Evolutionary conservation across 306 rosid genomes (phyloP).

Genomic region (Rosa rugosa): DNA sequence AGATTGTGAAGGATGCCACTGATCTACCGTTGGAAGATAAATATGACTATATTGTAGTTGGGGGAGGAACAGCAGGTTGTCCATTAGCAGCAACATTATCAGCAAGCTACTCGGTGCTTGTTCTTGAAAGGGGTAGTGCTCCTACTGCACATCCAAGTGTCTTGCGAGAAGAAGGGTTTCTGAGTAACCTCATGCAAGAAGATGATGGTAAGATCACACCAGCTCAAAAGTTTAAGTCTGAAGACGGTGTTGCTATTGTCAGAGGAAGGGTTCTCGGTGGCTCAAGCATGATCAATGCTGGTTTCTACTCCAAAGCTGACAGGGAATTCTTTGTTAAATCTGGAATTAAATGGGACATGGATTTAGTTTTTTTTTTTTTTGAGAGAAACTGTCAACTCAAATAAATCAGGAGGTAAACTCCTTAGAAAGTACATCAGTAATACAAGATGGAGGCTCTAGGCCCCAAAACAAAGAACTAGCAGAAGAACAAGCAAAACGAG

Average conservation of each 20-base stretch:
- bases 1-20: slow-evolving; percentile 16
- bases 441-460: too few species aligned
- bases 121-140: slow-evolving; percentile 32
- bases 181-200: not conserved
- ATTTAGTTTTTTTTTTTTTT: too few species aligned
- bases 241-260: slow-evolving; percentile 23
- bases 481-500: too few species aligned
- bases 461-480: too few species aligned
- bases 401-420: too few species aligned
- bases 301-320: slow-evolving; percentile 25
- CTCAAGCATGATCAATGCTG: slow-evolving; percentile 27
- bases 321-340: not conserved
- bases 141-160: slow-evolving; percentile 11
- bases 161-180: not conserved
- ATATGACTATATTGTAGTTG: slow-evolving; percentile 39
- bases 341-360: slow-evolving; percentile 29
- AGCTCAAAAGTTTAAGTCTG: slow-evolving; percentile 5
- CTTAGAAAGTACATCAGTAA: too few species aligned
- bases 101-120: slow-evolving; percentile 19
- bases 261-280: slow-evolving; percentile 36
- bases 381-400: too few species aligned
- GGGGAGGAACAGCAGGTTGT: slow-evolving; percentile 46
- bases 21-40: slow-evolving; percentile 5
- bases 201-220: slow-evolving; percentile 18
- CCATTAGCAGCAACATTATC: slow-evolving; percentile 40